Base-by-base conservation (phyloP, 257 asterid genomes). In the Solanum megistacrolobum region DNA sequence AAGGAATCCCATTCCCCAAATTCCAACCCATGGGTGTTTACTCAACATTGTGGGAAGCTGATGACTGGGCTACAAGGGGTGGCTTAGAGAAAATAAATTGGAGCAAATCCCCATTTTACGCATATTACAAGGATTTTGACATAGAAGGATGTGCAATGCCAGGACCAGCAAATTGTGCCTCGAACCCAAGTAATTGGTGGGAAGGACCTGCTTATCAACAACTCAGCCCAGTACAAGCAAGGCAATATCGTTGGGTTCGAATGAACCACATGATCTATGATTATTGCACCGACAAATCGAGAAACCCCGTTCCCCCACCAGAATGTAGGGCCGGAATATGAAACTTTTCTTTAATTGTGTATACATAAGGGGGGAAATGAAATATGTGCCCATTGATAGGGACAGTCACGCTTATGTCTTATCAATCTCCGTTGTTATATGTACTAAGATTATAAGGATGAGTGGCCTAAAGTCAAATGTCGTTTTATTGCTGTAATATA, bases 21-120 rank as follows among this genome's bases (percentile, higher is more conserved):
- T 46, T 48, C 79, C 96, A 96, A 48, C 94, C 99, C 1, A 96
- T 96, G 99, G 95, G 93, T 48, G 88, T 95, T 2, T 94, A 89
- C 83, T 96, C 98, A 16, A 96, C 99, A 1, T 91, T 96, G 6
- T 96, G 99, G 99, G 99, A 96, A 87, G 99, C 99, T 5, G 98
- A 96, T 7, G 99, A 96, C 43, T 96, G 99, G 99, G 98, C 99
- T 1, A 96, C 99, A 0, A 89, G 99, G 58, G 99, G 98, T 9
- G 99, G 99, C 0, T 85, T 94, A 8, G 99, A 95, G 91, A 96
- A 96, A 89, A 96, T 95, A 27, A 91, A 96, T 60, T 96, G 99
- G 99, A 92, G 93, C 93, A 95, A 93, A 86, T 95, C 99, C 10
- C 98, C 99, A 0, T 96, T 96, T 88, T 92, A 93, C 20, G 95